These are phyloP conservation scores for Microdochium nivale DNA, from an alignment of 2,329 filamentous ascomycete species.

Conservation along the genomic window DNA sequence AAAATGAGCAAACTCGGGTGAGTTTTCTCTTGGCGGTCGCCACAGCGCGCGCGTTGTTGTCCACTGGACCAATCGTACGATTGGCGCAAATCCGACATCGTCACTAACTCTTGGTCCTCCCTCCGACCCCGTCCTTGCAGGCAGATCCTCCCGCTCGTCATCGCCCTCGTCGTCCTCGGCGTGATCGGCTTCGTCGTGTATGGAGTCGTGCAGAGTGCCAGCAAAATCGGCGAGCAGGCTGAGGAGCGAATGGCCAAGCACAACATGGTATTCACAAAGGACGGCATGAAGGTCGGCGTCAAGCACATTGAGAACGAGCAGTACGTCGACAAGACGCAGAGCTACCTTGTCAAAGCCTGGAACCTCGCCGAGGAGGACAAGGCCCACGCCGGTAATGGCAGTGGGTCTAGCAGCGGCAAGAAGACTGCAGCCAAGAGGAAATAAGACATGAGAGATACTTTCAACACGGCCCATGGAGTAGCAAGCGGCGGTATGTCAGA, in stretches of 20 bases:
- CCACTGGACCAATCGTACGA: too few relatives aligned
- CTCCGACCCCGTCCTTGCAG: constrained; percentile 22
- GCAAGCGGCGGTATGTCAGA: too few relatives aligned
- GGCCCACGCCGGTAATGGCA: background rate
- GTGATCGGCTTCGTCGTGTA: constrained; percentile 58
- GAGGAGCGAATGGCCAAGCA: constrained; percentile 65
- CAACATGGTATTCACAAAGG: constrained; percentile 68
- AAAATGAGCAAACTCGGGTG: too few relatives aligned
- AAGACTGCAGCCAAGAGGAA: background rate
- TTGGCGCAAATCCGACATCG: too few relatives aligned
- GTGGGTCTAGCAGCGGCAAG: background rate
- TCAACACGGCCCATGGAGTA: too few relatives aligned
- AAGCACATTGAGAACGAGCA: constrained; percentile 60
- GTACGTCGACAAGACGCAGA: constrained; percentile 68
- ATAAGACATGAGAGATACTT: too few relatives aligned
- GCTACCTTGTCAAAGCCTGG: constrained; percentile 58
- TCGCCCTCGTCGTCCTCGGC: constrained; percentile 51
- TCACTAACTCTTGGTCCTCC: too few relatives aligned
- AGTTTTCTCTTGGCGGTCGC: too few relatives aligned
- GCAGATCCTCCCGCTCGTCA: constrained; percentile 57
- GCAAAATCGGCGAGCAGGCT: constrained; percentile 57
- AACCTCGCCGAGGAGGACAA: constrained; percentile 31
- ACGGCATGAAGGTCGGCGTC: constrained; percentile 62
- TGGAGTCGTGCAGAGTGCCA: constrained; percentile 61
- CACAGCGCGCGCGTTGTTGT: too few relatives aligned